These are phyloP conservation scores for Linnemannia schmuckeri DNA, from an alignment of 192 early-diverging fungal species.

Conservation along the genomic window DNA sequence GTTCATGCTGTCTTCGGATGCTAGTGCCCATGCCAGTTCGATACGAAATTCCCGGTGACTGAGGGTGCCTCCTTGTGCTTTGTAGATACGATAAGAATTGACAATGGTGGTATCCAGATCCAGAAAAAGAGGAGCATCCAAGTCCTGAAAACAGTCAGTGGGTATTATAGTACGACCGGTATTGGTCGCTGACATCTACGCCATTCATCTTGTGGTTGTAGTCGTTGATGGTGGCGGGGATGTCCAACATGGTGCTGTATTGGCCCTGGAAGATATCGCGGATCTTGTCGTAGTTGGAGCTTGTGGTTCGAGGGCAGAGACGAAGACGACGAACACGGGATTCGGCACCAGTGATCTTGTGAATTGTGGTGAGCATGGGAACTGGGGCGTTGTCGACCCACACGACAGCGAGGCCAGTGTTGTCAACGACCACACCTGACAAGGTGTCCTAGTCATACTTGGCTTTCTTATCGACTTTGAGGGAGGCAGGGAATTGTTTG, in stretches of 20 bases:
- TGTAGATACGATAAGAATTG: slow-evolving; percentile 17
- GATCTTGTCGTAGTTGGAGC: too few relatives aligned
- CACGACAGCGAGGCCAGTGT: slow-evolving; percentile 26
- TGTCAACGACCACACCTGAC: slow-evolving; percentile 23
- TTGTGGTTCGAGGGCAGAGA: slow-evolving; percentile 22
- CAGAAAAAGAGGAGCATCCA: slow-evolving; percentile 41
- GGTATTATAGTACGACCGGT: too few relatives aligned
- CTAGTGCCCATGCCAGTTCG: not conserved
- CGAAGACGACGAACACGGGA: slow-evolving; percentile 14
- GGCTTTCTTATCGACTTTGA: slow-evolving; percentile 11
- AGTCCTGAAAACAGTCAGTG: too few relatives aligned
- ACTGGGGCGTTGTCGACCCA: slow-evolving; percentile 56
- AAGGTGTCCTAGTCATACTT: slow-evolving; percentile 14
- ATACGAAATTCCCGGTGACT: slow-evolving; percentile 15
- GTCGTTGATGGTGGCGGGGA: too few relatives aligned
- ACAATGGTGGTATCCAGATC: slow-evolving; percentile 24
- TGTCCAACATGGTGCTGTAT: not conserved
- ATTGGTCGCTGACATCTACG: too few relatives aligned
- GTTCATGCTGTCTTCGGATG: not conserved
- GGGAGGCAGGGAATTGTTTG: not conserved
- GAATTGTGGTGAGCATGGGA: slow-evolving; percentile 55
- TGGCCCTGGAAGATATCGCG: too few relatives aligned
- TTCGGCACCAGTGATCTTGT: slow-evolving; percentile 14
- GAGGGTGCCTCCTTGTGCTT: too few relatives aligned
- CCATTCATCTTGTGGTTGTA: too few relatives aligned